Conservation (phyloP, 2,329 filamentous ascomycete genomes). For the Rachicladosporium sp. region DNA sequence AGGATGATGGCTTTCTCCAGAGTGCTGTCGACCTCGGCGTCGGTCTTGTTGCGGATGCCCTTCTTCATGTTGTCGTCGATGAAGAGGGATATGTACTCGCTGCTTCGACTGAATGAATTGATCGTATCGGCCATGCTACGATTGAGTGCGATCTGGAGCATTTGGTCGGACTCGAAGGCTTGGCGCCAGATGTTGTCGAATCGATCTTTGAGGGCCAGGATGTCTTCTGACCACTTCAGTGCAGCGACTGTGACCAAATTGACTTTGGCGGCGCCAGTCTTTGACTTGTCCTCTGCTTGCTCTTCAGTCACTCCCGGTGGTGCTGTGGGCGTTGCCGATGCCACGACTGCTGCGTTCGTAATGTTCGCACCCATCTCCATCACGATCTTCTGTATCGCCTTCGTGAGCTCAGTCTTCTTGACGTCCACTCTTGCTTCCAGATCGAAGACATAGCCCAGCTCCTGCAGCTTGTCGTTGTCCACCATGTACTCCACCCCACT, state of each 20-base stretch:
- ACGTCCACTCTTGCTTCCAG: slow-evolving; percentile 67
- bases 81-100: slow-evolving; percentile 89
- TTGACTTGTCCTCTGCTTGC: slow-evolving; percentile 35
- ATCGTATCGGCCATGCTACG: slow-evolving; percentile 88
- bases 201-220: slow-evolving; percentile 73
- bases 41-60: slow-evolving; percentile 84
- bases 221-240: slow-evolving; percentile 90
- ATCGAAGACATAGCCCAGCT: slow-evolving; percentile 68
- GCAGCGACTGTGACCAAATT: slow-evolving; percentile 78
- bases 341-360: slow-evolving; percentile 53
- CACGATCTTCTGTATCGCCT: slow-evolving; percentile 60
- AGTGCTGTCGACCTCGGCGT: slow-evolving; percentile 69
- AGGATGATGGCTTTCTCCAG: slow-evolving; percentile 83
- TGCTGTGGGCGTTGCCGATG: slow-evolving; percentile 43
- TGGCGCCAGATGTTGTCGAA: slow-evolving; percentile 67
- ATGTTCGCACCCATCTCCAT: slow-evolving; percentile 72
- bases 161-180: slow-evolving; percentile 64
- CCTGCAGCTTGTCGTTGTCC: slow-evolving; percentile 70
- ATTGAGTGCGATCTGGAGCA: slow-evolving; percentile 69
- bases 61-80: slow-evolving; percentile 95
- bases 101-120: slow-evolving; percentile 69
- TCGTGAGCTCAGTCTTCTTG: slow-evolving; percentile 57
- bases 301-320: slow-evolving; percentile 24
- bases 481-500: slow-evolving; percentile 84
- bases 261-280: slow-evolving; percentile 34